These are phyloP conservation scores for Paecilomyces niveus DNA, from an alignment of 2,329 filamentous ascomycete genomes.

Conservation along the genomic window DNA sequence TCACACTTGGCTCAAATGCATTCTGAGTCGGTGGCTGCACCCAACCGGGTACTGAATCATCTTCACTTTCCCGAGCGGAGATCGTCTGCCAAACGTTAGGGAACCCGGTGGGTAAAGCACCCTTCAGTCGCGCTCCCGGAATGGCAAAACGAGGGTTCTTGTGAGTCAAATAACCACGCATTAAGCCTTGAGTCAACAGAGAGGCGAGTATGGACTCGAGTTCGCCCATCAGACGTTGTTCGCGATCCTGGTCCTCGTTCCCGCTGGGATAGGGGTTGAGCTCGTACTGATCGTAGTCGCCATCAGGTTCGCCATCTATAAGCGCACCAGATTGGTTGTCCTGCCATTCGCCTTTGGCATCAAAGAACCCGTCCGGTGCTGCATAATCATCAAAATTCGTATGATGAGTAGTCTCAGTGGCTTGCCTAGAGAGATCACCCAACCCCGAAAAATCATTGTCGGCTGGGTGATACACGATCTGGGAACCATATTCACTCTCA, in stretches of 20 bases:
- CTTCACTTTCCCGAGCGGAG: constrained; percentile 51
- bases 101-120: constrained; percentile 49
- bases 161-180: constrained; percentile 80
- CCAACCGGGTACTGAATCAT: constrained; percentile 68
- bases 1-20: background rate
- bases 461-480: constrained; percentile 20
- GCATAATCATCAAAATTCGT: constrained; percentile 29
- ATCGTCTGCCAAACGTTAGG: constrained; percentile 67
- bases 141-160: constrained; percentile 72
- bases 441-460: constrained; percentile 27
- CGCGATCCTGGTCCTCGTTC: constrained; percentile 9
- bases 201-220: constrained; percentile 73
- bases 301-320: constrained; percentile 20
- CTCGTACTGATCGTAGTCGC: constrained; percentile 38
- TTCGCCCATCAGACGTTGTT: constrained; percentile 47
- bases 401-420: constrained; percentile 4
- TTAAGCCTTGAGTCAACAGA: constrained; percentile 70
- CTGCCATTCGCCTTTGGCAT: constrained; percentile 21
- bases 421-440: constrained; percentile 6
- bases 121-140: constrained; percentile 53
- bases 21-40: constrained; percentile 40
- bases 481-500: constrained; percentile 15
- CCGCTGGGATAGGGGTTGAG: constrained; percentile 47
- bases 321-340: constrained; percentile 16
- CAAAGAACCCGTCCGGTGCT: constrained; percentile 26